These are phyloP conservation scores for Helminthosporium solani DNA, from an alignment of 2,329 filamentous ascomycete genomes.

Conservation along the genomic window DNA sequence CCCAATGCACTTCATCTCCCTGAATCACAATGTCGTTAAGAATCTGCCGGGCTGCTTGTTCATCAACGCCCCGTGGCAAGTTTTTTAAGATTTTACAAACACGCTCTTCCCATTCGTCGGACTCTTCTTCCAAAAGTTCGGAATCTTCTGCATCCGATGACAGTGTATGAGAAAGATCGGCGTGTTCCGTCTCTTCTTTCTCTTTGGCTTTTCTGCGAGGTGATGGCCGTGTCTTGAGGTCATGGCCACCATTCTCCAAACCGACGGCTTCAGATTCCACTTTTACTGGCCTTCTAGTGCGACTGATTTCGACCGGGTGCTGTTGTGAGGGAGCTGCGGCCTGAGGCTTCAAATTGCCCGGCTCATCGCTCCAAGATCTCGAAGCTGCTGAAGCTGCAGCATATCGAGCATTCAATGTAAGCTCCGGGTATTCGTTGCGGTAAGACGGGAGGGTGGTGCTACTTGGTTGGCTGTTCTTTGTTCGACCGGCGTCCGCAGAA, in stretches of 20 bases:
- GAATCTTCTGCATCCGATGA: conserved; percentile 30
- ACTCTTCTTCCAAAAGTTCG: conserved; percentile 26
- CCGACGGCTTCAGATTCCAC: conserved; percentile 20
- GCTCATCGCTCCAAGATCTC: conserved; percentile 29
- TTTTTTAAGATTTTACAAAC: conserved; percentile 63
- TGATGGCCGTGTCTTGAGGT: conserved; percentile 15
- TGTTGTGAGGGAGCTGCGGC: conserved; percentile 2
- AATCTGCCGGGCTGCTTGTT: conserved; percentile 81
- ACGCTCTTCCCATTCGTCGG: conserved; percentile 39
- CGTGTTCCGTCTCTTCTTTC: conserved; percentile 32
- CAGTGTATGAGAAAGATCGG: conserved; percentile 34
- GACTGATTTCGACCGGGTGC: conserved; percentile 15
- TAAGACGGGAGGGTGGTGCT: conserved; percentile 42
- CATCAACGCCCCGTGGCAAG: conserved; percentile 79
- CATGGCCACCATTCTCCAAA: conserved; percentile 21
- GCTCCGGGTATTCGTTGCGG: conserved; percentile 51
- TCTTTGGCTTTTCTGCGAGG: conserved; percentile 30
- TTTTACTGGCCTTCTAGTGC: conserved; percentile 18
- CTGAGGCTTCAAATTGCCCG: conserved; percentile 15
- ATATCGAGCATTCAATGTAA: conserved; percentile 20
- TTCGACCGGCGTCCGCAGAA: conserved; percentile 10
- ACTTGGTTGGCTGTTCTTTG: conserved; percentile 9
- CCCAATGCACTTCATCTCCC: conserved; percentile 93
- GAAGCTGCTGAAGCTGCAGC: conserved; percentile 27
- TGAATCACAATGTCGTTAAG: conserved; percentile 94